phyloP scores from a whole-genome alignment of 441 rosid species.

The Gossypium laxum region DNA sequence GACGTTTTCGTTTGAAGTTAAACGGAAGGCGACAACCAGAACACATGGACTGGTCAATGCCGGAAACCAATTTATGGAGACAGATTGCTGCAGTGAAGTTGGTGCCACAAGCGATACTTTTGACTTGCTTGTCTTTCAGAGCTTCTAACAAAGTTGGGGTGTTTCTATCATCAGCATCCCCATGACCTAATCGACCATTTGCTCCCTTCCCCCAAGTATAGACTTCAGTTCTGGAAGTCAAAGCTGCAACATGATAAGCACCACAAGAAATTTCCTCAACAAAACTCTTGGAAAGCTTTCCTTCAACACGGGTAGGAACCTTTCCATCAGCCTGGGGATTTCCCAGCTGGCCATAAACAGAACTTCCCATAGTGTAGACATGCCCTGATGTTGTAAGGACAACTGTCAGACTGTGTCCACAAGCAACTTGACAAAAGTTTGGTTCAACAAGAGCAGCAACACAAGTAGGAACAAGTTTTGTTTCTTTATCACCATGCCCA shows the following conservation, averaged over 20 bases:
- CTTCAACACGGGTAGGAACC: constrained; percentile 71
- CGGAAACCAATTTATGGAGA: constrained; percentile 87
- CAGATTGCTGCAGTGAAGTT: constrained; percentile 85
- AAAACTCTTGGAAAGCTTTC: constrained; percentile 70
- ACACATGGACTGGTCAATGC: constrained; percentile 92
- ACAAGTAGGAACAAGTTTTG: constrained; percentile 82
- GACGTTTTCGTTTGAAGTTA: constrained; percentile 86
- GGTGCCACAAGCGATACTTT: constrained; percentile 77
- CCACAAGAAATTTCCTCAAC: constrained; percentile 92
- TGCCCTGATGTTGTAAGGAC: constrained; percentile 80
- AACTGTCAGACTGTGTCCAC: constrained; percentile 84
- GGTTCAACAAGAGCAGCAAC: constrained; percentile 96
- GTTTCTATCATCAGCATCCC: constrained; percentile 78
- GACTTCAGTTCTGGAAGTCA: constrained; percentile 87
- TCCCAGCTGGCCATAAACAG: constrained; percentile 92
- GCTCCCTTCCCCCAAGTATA: constrained; percentile 98
- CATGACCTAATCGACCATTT: constrained; percentile 92
- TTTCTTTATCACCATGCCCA: constrained; percentile 88
- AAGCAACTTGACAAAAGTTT: constrained; percentile 81
- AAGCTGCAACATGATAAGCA: constrained; percentile 85
- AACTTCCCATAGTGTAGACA: constrained; percentile 85
- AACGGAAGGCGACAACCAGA: constrained; percentile 89
- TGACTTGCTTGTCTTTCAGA: constrained; percentile 88
- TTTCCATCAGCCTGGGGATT: constrained; percentile 79
- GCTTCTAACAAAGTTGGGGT: constrained; percentile 78